Conservation (phyloP, 768 basidiomycete species). For the Boletus rubropictus region DNA sequence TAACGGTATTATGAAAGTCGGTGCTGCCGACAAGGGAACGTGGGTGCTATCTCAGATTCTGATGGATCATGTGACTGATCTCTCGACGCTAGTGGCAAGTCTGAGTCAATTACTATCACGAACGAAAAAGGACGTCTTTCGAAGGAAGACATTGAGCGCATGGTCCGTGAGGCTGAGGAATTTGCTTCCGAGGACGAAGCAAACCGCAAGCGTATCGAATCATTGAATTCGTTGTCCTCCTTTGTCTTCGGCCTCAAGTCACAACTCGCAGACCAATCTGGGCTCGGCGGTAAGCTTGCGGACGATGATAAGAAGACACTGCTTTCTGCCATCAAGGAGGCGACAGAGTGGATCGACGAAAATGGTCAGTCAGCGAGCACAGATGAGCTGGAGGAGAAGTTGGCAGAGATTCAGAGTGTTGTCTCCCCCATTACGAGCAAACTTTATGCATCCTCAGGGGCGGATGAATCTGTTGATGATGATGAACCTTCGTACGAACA, state of each 20-base stretch:
- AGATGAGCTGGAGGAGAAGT: slow-evolving; percentile 91
- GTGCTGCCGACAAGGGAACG: slow-evolving; percentile 93
- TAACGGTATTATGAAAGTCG: slow-evolving; percentile 93
- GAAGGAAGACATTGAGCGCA: slow-evolving; percentile 90
- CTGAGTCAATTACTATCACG: slow-evolving; percentile 86
- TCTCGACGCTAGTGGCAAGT: slow-evolving; percentile 55
- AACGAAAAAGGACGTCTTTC: slow-evolving; percentile 93
- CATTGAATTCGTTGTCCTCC: slow-evolving; percentile 75
- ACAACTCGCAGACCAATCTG: slow-evolving; percentile 81
- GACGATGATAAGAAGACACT: slow-evolving; percentile 83
- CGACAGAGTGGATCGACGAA: slow-evolving; percentile 88
- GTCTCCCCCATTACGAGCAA: slow-evolving; percentile 85
- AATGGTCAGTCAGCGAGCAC: slow-evolving; percentile 68
- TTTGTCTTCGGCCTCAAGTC: slow-evolving; percentile 85
- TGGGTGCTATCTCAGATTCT: slow-evolving; percentile 29
- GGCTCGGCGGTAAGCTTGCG: slow-evolving; percentile 82
- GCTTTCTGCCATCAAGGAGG: slow-evolving; percentile 76
- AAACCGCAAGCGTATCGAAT: slow-evolving; percentile 77
- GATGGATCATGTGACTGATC: background rate
- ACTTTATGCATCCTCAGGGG: slow-evolving; percentile 51
- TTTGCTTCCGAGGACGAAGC: slow-evolving; percentile 77
- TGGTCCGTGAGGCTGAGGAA: slow-evolving; percentile 92
- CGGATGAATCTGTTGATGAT: slow-evolving; percentile 32
- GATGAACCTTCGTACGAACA: slow-evolving; percentile 43
- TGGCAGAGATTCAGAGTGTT: slow-evolving; percentile 65